Percentiles rank a stretch among this genome's conserved stretches.
Evolutionary conservation across 306 rosid genomes (phyloP).

Genomic region (Dalbergia oliveri): DNA sequence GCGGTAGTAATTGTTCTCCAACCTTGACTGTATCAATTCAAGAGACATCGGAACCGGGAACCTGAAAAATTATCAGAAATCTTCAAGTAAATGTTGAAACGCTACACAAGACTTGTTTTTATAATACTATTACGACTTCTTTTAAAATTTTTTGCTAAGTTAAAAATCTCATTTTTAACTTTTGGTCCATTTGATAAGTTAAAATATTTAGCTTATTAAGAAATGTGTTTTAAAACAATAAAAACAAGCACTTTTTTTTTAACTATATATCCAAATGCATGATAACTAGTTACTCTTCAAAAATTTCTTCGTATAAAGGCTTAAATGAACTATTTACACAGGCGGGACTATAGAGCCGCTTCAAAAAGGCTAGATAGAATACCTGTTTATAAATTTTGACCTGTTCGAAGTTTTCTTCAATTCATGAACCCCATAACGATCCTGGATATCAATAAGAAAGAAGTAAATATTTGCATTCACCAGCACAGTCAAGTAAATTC

Average conservation of each 20-base stretch:
- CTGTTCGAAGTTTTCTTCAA: conserved; percentile 68
- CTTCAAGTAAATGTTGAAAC: conserved; percentile 16
- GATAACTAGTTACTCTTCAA: too few species aligned
- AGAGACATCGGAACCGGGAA: conserved; percentile 86
- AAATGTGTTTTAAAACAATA: too few species aligned
- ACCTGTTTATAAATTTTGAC: conserved; percentile 82
- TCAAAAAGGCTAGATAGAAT: conserved; percentile 37
- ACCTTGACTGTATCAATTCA: conserved; percentile 73
- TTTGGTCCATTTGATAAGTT: too few species aligned
- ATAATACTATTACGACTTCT: too few species aligned
- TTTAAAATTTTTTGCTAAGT: too few species aligned
- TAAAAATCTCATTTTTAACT: too few species aligned
- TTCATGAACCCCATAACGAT: conserved; percentile 75
- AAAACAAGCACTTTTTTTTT: too few species aligned
- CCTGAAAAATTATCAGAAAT: conserved; percentile 61
- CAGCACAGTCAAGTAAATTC: conserved; percentile 6
- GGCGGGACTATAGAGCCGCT: background rate
- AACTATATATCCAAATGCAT: too few species aligned
- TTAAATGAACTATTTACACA: too few species aligned
- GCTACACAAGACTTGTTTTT: background rate
- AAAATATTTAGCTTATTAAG: too few species aligned
- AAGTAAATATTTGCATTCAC: conserved; percentile 40
- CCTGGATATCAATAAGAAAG: conserved; percentile 63
- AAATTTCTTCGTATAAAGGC: too few species aligned
- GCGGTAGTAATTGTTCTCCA: conserved; percentile 89